Base-by-base conservation (phyloP, 768 basidiomycete genomes). In the Podaxis carcinomalis region DNA sequence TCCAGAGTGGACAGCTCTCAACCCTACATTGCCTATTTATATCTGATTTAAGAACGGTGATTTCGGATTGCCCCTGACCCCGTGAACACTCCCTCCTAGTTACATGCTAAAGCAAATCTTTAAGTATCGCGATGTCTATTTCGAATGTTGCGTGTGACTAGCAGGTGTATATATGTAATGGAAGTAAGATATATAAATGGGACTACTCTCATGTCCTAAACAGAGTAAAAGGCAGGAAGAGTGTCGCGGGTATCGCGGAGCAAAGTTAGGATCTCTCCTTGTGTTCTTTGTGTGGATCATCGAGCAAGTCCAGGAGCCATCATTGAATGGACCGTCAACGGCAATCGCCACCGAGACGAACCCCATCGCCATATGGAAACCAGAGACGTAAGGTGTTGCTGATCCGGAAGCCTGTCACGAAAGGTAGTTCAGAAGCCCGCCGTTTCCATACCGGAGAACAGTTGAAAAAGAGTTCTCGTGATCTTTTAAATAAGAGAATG, bases 391-490 rank as follows among this genome's bases (percentile, higher is more conserved):
- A 2, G 86, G 80, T 0, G 75, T 71, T 3, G 80, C 73, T 35
- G 78, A 77, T 13, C 84, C 86, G 5, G 78, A 72, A 23, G 83
- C 77, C 62, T 83, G 78, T 63, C 82, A 75, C 39, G 80, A 79
- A 10, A 84, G 87, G 67, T 87, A 92, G 62, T 82, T 84, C 63
- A 95, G 80, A 5, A 94, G 82, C 32, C 92, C 92, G 10, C 90
- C 90, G 47, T 84, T 90, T 6, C 87, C 10, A 94, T 80, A 40
- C 92, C 92, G 6, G 89, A 90, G 0, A 92, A 92, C 1, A 94
- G 80, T 73, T 94, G 93, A 75, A 93, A 90, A 14, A 93, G 78
- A 51, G 94, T 89, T 23, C 89, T 91, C 0, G 88, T 90, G 64
- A 90, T 87, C 76, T 78, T 58, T 23, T 56, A 27, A 44, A 42